phyloP scores from a whole-genome alignment of 2,329 filamentous ascomycete species.

The Dendrostoma leiphaemia region DNA sequence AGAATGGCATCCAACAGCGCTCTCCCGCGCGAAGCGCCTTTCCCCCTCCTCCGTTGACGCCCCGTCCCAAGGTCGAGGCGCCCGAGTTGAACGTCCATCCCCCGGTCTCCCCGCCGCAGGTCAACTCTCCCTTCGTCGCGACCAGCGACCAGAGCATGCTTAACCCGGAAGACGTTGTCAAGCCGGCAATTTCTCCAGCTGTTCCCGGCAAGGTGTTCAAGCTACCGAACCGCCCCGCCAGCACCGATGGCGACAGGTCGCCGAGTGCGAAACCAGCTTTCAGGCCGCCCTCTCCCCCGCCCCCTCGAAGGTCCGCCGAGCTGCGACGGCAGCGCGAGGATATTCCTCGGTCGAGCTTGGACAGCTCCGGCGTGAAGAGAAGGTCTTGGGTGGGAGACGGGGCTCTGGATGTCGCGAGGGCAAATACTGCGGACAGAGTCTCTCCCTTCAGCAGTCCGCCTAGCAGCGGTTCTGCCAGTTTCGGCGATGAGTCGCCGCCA shows the following conservation, averaged over 20 bases:
- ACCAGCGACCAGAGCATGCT: slow-evolving; percentile 44
- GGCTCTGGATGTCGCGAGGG: slow-evolving; percentile 31
- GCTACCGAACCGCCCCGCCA: slow-evolving; percentile 49
- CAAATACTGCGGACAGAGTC: slow-evolving; percentile 41
- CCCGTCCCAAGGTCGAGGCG: slow-evolving; percentile 41
- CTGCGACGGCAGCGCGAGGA: slow-evolving; percentile 48
- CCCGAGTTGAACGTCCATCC: slow-evolving; percentile 69
- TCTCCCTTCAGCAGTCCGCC: slow-evolving; percentile 90
- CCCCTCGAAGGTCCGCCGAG: slow-evolving; percentile 61
- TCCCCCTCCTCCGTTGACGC: slow-evolving; percentile 45
- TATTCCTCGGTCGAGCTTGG: slow-evolving; percentile 56
- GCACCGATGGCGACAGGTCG: slow-evolving; percentile 33
- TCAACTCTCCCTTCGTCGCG: slow-evolving; percentile 31
- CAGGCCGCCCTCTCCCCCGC: slow-evolving; percentile 61
- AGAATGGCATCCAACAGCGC: slow-evolving; percentile 18
- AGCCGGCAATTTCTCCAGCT: slow-evolving; percentile 38
- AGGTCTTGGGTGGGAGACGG: slow-evolving; percentile 25
- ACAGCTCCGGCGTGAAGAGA: slow-evolving; percentile 54
- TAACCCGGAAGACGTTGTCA: slow-evolving; percentile 43
- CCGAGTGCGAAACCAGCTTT: slow-evolving; percentile 48
- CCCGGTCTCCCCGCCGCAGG: slow-evolving; percentile 66
- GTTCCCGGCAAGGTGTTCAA: slow-evolving; percentile 47
- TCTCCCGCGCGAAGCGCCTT: slow-evolving; percentile 29
- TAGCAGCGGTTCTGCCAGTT: slow-evolving; percentile 59
- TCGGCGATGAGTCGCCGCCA: slow-evolving; percentile 49